phyloP scores from a whole-genome alignment of 2,329 filamentous ascomycete species.

The Monilinia aucupariae region DNA sequence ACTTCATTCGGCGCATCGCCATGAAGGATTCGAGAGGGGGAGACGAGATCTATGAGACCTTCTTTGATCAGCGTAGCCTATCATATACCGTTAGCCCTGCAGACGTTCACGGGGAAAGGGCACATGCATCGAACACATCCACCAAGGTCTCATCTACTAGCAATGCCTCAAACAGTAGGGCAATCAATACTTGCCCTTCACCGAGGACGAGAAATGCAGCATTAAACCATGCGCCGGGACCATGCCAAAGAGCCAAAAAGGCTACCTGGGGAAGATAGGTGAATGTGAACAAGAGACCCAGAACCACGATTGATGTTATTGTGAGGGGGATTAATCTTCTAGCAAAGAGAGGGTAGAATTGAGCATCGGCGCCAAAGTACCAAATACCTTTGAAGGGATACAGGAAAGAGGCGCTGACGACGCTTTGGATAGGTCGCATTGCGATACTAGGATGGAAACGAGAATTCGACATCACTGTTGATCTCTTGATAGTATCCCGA shows the following conservation, averaged over 20 bases:
- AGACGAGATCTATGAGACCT: constrained; percentile 63
- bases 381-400: constrained; percentile 68
- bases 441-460: constrained; percentile 8
- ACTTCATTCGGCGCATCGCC: constrained; percentile 66
- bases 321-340: constrained; percentile 74
- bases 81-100: background rate
- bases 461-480: constrained; percentile 9
- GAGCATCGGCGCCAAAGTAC: constrained; percentile 73
- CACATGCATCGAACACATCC: constrained; percentile 70
- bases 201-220: constrained; percentile 83
- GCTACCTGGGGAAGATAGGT: constrained; percentile 84
- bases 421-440: constrained; percentile 24
- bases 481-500: background rate
- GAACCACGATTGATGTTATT: constrained; percentile 75
- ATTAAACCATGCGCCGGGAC: constrained; percentile 81
- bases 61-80: constrained; percentile 67
- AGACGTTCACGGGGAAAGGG: background rate
- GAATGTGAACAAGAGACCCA: constrained; percentile 81
- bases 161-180: constrained; percentile 66
- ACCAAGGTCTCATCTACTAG: constrained; percentile 75
- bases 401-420: constrained; percentile 35
- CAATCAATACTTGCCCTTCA: constrained; percentile 44
- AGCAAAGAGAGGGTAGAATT: constrained; percentile 76
- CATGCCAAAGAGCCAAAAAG: constrained; percentile 85
- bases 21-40: constrained; percentile 59